Conservation (phyloP, 2,329 filamentous ascomycete species). For the Alternaria sp. region DNA sequence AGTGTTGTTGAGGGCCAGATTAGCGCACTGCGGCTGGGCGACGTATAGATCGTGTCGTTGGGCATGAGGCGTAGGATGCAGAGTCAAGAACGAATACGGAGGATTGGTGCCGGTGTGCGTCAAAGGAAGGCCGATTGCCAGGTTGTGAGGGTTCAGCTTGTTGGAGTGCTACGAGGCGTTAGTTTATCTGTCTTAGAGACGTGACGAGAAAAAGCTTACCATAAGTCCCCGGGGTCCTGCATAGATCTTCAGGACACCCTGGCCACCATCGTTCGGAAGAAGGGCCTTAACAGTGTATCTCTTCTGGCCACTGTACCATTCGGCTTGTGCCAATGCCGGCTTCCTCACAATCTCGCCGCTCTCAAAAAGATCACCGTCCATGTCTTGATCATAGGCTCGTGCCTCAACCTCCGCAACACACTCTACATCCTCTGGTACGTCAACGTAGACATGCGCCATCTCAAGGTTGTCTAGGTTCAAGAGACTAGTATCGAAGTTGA, state of each 20-base stretch:
- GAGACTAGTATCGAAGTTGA: conserved; percentile 90
- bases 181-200: conserved; percentile 13
- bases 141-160: conserved; percentile 91
- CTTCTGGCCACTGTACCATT: conserved; percentile 89
- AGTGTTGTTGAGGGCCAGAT: conserved; percentile 91
- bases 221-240: conserved; percentile 94
- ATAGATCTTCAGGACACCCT: conserved; percentile 88
- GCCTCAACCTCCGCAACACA: conserved; percentile 92
- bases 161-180: conserved; percentile 73
- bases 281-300: conserved; percentile 93
- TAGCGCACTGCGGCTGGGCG: conserved; percentile 90
- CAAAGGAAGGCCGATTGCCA: conserved; percentile 90
- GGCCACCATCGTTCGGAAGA: conserved; percentile 89
- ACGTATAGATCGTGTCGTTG: conserved; percentile 97
- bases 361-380: conserved; percentile 92
- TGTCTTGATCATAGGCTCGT: conserved; percentile 79
- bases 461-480: conserved; percentile 90
- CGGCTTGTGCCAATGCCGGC: conserved; percentile 86
- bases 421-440: conserved; percentile 89
- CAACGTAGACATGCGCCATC: conserved; percentile 88
- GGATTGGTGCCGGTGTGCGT: conserved; percentile 93
- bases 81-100: conserved; percentile 88
- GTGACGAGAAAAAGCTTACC: conserved; percentile 53
- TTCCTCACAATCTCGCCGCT: conserved; percentile 88
- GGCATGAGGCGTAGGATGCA: conserved; percentile 97